Evolutionary conservation across 345 rosid species (phyloP).

Genomic region (Lagerstroemia speciosa): DNA sequence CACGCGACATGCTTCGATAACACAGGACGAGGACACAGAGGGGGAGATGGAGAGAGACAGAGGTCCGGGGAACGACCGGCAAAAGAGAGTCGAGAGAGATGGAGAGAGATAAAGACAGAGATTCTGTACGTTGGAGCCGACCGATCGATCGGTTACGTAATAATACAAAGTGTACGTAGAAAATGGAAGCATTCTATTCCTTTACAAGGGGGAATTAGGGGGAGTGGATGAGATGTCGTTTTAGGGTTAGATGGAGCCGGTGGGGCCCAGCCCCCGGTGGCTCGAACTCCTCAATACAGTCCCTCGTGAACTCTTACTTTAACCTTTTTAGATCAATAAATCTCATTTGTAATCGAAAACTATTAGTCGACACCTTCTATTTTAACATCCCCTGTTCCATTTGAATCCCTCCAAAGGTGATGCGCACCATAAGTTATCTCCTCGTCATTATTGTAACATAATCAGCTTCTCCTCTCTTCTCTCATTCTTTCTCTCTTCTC

Average conservation of each 20-base stretch:
- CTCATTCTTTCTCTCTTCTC: background rate
- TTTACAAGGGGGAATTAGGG: too few relatives aligned
- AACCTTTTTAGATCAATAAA: too few relatives aligned
- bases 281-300: too few relatives aligned
- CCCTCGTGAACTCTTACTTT: too few relatives aligned
- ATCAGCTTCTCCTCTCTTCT: too few relatives aligned
- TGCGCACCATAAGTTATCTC: background rate
- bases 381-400: background rate
- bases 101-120: background rate
- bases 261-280: conserved; percentile 40
- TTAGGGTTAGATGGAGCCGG: conserved; percentile 77
- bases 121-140: conserved; percentile 32
- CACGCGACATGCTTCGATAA: too few relatives aligned
- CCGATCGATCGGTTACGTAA: conserved; percentile 62
- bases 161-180: conserved; percentile 55
- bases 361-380: too few relatives aligned
- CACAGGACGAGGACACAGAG: background rate
- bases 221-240: conserved; percentile 66
- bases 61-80: conserved; percentile 9
- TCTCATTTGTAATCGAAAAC: too few relatives aligned
- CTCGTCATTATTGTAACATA: background rate
- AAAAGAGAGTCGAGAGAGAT: conserved; percentile 1
- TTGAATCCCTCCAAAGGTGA: background rate
- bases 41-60: background rate
- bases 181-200: too few relatives aligned